Base-by-base conservation (phyloP, 176 grass and related monocot genomes). In the Oryza longistaminata region DNA sequence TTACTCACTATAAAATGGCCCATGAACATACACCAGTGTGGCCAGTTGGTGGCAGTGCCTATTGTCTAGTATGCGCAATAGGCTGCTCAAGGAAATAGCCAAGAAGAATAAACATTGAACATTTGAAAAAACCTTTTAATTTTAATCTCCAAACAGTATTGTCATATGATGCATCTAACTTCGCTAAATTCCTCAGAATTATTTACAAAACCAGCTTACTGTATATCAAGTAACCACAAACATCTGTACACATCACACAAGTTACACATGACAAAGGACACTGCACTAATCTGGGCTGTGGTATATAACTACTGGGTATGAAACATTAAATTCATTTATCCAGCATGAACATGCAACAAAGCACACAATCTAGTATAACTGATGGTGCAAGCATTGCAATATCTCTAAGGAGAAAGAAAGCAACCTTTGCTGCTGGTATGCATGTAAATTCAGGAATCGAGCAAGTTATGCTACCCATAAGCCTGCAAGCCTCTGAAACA, bases 391-490 rank as follows among this genome's bases (percentile, higher is more conserved):
- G 44, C 2, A 24, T 81, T 60, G 10, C 40, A 40, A 70, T 79
- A 81, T 76, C n/a, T 76, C 35, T 19, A 50, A 48, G 71, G 68
- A 79, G 42, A 40, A 40, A 89, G 85, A 70, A 55, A 86, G 68
- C 17, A 82, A 98, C 95, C 93, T 98, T 98, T 42, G 95, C 91
- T 61, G 89, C 77, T 78, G 95, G 86, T 77, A 98, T 74, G 78
- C 95, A 98, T 83, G 95, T 95, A 87, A 95, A 98, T 79, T 98
- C 93, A 85, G 95, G 95, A 86, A 98, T 80, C 19, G 93, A 93
- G 50, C 90, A 95, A 58, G 82, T 90, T 76, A 95, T 67, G 77
- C 73, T 90, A 50, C 87, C 85, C 89, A 95, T 95, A 29, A 93
- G 75, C 79, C 93, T 93, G 92, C 93, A 98, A 86, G 91, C 91